Evolutionary conservation across 2,329 filamentous ascomycete species (phyloP).

Genomic region (Scorias spongiosa): DNA sequence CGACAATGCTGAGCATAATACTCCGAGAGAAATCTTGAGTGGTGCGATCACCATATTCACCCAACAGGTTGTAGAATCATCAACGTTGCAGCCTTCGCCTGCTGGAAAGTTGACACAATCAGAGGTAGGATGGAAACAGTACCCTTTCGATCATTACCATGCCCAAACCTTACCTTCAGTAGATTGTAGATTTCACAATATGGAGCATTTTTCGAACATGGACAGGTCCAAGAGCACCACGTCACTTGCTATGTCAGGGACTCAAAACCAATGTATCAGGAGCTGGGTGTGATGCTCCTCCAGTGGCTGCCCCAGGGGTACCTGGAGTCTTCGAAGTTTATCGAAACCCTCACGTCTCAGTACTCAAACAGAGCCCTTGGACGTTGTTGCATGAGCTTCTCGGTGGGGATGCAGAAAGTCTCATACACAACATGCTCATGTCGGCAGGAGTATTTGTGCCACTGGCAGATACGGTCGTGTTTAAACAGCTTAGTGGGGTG

Average conservation of each 20-base stretch:
- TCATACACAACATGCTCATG: conserved; percentile 64
- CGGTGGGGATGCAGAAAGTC: conserved; percentile 57
- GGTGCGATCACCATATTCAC: conserved; percentile 30
- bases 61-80: conserved; percentile 24
- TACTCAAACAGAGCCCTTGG: conserved; percentile 60
- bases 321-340: conserved; percentile 50
- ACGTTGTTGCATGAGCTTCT: conserved; percentile 56
- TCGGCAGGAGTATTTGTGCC: conserved; percentile 62
- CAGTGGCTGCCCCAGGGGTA: conserved; percentile 33
- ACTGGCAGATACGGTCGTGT: conserved; percentile 47
- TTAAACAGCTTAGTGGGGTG: conserved; percentile 65
- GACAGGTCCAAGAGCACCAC: conserved; percentile 36
- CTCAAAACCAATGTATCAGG: conserved; percentile 41
- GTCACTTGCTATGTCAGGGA: conserved; percentile 72
- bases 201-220: conserved; percentile 58
- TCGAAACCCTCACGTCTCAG: conserved; percentile 54
- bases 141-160: neutral
- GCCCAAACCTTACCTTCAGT: conserved; percentile 14
- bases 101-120: conserved; percentile 23
- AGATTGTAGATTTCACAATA: conserved; percentile 41
- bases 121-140: conserved; percentile 24
- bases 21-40: conserved; percentile 9
- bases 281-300: conserved; percentile 15
- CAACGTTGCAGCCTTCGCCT: conserved; percentile 10
- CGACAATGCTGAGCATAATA: conserved; percentile 32